These are phyloP conservation scores for Filobasidium wieringae DNA, from an alignment of 768 basidiomycete genomes.

Conservation along the genomic window DNA sequence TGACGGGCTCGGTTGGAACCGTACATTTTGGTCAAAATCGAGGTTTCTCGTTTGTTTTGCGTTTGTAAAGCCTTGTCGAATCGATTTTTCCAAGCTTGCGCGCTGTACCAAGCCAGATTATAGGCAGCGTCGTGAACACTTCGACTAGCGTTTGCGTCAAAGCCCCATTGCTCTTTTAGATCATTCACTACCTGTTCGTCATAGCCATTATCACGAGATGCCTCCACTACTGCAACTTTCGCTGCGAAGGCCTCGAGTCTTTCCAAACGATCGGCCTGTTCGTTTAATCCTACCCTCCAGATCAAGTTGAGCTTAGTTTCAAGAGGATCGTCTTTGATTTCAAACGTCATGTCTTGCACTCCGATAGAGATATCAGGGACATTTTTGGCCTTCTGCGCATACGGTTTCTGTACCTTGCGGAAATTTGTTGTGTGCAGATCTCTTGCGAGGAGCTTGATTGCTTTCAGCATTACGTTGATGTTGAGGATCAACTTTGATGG, in stretches of 20 bases:
- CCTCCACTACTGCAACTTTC: constrained; percentile 54
- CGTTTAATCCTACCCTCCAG: constrained; percentile 59
- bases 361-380: constrained; percentile 54
- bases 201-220: neutral
- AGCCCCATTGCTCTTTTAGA: constrained; percentile 10
- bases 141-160: neutral
- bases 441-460: constrained; percentile 54
- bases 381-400: constrained; percentile 58
- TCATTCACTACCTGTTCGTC: too few relatives aligned
- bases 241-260: constrained; percentile 69
- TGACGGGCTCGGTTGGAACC: neutral
- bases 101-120: constrained; percentile 58
- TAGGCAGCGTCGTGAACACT: constrained; percentile 46
- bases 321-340: constrained; percentile 73
- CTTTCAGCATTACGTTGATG: constrained; percentile 56
- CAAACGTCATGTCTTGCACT: constrained; percentile 55
- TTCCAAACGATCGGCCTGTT: constrained; percentile 56
- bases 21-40: constrained; percentile 44
- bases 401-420: constrained; percentile 50
- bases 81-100: constrained; percentile 59
- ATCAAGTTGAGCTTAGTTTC: constrained; percentile 66
- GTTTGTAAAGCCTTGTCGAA: constrained; percentile 44
- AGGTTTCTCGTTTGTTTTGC: constrained; percentile 47
- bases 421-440: constrained; percentile 50
- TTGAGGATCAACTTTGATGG: constrained; percentile 67